A percentile compares a stretch with the other conserved stretches of the same genome.
phyloP scores from a whole-genome alignment of 169 alveolate species.

The Amoebophrya sp. region DNA sequence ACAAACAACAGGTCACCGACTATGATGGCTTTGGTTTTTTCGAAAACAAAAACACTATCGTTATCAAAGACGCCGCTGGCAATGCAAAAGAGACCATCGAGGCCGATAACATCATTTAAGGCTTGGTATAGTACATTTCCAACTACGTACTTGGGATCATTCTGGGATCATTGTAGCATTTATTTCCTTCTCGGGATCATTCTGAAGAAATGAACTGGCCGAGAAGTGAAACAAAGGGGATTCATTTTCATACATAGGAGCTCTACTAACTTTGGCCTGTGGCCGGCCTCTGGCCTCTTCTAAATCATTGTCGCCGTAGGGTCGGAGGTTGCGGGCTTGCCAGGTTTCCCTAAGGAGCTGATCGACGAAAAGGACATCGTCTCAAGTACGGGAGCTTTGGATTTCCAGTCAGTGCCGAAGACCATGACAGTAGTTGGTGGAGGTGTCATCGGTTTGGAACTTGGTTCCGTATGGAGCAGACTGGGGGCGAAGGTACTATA shows the following conservation, averaged over 20 bases:
- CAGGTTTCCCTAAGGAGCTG: slow-evolving; percentile 23
- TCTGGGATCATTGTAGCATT: neutral
- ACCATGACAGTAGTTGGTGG: slow-evolving; percentile 89
- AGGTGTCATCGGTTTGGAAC: slow-evolving; percentile 94
- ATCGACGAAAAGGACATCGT: slow-evolving; percentile 73
- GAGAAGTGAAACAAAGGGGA: too few species aligned
- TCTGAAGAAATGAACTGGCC: too few species aligned
- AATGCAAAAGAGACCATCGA: slow-evolving; percentile 29
- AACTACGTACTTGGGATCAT: neutral
- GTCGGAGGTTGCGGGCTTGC: neutral
- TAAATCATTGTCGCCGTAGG: neutral
- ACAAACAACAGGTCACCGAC: too few species aligned
- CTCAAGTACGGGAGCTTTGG: slow-evolving; percentile 48
- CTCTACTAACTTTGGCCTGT: too few species aligned
- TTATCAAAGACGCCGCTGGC: slow-evolving; percentile 53
- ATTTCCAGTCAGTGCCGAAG: slow-evolving; percentile 68
- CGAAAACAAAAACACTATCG: slow-evolving; percentile 48
- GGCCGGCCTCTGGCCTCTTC: too few species aligned
- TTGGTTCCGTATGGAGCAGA: slow-evolving; percentile 85
- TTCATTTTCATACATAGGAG: too few species aligned
- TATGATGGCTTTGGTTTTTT: slow-evolving; percentile 41
- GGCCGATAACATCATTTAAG: neutral
- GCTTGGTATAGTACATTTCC: too few species aligned
- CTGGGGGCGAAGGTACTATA: slow-evolving; percentile 83
- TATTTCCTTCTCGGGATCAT: too few species aligned